Evolutionary conservation across 371 early-diverging fungal genomes (phyloP), one percentile per base, ranked within the genome.

Genomic region (Mucor plumbeus): DNA sequence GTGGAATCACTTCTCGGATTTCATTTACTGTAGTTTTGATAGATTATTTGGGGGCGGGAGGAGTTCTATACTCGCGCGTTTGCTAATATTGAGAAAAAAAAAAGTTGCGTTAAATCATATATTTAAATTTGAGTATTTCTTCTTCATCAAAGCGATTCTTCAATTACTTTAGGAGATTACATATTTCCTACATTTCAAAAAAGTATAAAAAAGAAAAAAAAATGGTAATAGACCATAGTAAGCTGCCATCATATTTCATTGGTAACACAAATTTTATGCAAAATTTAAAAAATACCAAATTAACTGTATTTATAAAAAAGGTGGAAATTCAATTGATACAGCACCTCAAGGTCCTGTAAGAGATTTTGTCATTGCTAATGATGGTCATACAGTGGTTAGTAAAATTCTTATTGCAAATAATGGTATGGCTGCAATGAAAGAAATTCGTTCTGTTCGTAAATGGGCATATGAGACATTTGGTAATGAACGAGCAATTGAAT

Each of bases 391-490:
- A 38, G 94, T 94, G 7, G 95, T 95, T 72, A 88, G 88, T 21
- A 91, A 90, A 70, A 91, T 98, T 17, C 85, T 98, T 68, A 96
- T 98, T 74, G 99, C 99, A 70, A 99, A 99, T 88, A 99, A 99
- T 87, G 99, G 99, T 71, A 96, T 99, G 84, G 99, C 98, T 6
- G 99, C 99, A 57, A 97, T 99, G 78, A 99, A 99, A 80, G 99
- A 97, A 85, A 98, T 99, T 67, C 90, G 98, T 53, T 97, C 98
- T 2, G 94, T 99, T 35, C 91, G 98, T 64, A 92, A 98, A 76
- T 99, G 98, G 97, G 92, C 99, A 6, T 99, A 99, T 75, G 96
- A 97, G 75, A 94, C 94, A 14, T 99, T 99, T 87, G 98, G 99
- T 59, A 90, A 96, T 72, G 96, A 98, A 78, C 85, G 92, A 17